Evolutionary conservation across 2,329 filamentous ascomycete species (phyloP).

Genomic region (Tolypocladium album): DNA sequence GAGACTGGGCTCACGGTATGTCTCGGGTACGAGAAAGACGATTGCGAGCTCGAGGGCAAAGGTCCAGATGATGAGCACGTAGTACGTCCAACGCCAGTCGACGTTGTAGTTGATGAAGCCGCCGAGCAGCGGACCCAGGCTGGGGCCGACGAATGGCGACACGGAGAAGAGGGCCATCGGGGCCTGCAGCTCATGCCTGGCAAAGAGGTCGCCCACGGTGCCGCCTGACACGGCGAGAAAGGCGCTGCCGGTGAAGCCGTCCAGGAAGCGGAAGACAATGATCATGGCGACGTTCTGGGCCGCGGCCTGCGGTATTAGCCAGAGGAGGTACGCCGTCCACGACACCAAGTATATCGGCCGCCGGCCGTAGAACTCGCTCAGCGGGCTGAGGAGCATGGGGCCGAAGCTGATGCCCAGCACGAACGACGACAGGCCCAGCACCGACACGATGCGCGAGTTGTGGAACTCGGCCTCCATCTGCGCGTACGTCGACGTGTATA

Average conservation of each 20-base stretch:
- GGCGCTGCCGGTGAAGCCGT: constrained; percentile 58
- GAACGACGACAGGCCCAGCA: constrained; percentile 72
- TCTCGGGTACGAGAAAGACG: constrained; percentile 70
- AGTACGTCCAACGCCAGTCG: constrained; percentile 76
- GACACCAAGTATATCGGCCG: constrained; percentile 70
- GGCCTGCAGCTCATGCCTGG: constrained; percentile 54
- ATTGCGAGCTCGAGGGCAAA: constrained; percentile 54
- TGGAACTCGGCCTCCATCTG: constrained; percentile 69
- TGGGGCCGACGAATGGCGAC: constrained; percentile 52
- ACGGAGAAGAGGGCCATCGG: constrained; percentile 78
- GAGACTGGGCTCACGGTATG: constrained; percentile 49
- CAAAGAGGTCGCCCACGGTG: constrained; percentile 74
- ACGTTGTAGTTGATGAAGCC: constrained; percentile 74
- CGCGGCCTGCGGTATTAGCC: constrained; percentile 71
- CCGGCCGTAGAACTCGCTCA: constrained; percentile 73
- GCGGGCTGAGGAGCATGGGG: constrained; percentile 50
- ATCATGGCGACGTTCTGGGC: constrained; percentile 75
- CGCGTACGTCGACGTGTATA: constrained; percentile 74
- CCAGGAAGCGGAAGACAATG: constrained; percentile 67
- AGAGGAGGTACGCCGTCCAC: constrained; percentile 66
- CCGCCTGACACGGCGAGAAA: constrained; percentile 70
- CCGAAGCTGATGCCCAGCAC: constrained; percentile 63
- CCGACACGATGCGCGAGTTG: constrained; percentile 60
- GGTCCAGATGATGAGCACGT: constrained; percentile 74
- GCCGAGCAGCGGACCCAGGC: constrained; percentile 51